Evolutionary conservation across 306 rosid species (phyloP), one percentile per base, ranked within the genome.

Genomic region (Acacia acuminata): DNA sequence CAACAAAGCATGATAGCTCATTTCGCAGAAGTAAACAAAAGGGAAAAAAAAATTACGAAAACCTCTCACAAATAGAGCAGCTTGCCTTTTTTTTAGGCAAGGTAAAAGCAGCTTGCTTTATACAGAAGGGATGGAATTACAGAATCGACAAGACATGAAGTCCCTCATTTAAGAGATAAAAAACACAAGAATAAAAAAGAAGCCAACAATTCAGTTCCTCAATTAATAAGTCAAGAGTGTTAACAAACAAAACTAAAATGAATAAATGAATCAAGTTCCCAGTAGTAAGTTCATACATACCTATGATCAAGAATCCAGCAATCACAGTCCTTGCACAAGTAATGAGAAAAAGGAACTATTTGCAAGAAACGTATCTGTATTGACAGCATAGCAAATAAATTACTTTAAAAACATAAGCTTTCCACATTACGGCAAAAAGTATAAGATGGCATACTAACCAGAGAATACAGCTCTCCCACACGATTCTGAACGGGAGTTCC

Each of bases 401-500:
- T 56, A 85, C 82, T 56, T 77, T 76, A 63, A 44, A 81, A 75
- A 77, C 60, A 48, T 25, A 77, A 77, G 73, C 24, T 48, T 60
- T 48, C 67, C 71, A 67, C 32, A 76, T 77, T 20, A 17, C 25
- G 67, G 68, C 60, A 34, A 77, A 75, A 73, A 73, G 51, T 10
- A 71, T 10, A 71, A 45, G 47, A 77, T 43, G 30, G 76, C 55
- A 42, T 78, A 82, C 79, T 83, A 78, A 93, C 99, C 88, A 95
- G 79, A 82, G 99, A 95, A 80, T 92, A 93, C 65, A 95, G 91
- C 83, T 95, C 98, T 77, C 92, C 94, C 63, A 92, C 90, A 81
- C 92, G 96, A 71, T 93, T 95, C 88, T 92, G 94, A 75, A 95
- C 82, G 51, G 99, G 99, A n/a, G 99, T 93, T 77, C 99, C 98